phyloP scores from a whole-genome alignment of 225 moss, liverwort and hornwort species.

The Takakia lepidozioides region DNA sequence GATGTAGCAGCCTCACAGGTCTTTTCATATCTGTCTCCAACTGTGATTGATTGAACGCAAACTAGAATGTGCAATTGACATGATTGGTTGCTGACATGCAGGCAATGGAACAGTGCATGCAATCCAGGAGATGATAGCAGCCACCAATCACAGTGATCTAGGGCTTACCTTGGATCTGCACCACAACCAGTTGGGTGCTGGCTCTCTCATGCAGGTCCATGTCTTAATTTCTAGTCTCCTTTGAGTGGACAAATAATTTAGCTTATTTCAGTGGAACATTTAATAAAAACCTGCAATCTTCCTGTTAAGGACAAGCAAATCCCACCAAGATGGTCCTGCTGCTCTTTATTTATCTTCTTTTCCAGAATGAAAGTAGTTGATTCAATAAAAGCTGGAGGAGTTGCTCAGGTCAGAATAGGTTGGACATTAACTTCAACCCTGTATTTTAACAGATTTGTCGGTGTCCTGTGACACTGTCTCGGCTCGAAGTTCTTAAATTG shows the following conservation, averaged over 20 bases:
- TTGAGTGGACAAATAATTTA: no score
- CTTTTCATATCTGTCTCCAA: no score
- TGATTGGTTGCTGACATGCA: no score
- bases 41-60: no score
- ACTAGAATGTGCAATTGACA: no score
- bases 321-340: no score
- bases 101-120: slow-evolving; percentile 81
- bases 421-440: slow-evolving; percentile 1
- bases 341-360: no score
- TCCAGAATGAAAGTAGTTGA: no score
- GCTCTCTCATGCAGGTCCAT: slow-evolving; percentile 89
- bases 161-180: slow-evolving; percentile 94
- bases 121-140: slow-evolving; percentile 78
- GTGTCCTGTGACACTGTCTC: slow-evolving; percentile 78
- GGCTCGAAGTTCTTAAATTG: slow-evolving; percentile 86
- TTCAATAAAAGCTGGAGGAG: no score
- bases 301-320: not conserved
- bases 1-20: no score
- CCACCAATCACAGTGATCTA: slow-evolving; percentile 72
- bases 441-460: slow-evolving; percentile 63
- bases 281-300: not conserved
- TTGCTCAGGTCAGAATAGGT: not conserved
- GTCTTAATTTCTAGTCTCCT: no score
- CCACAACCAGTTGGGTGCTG: slow-evolving; percentile 81
- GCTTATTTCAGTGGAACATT: no score